Conservation (phyloP, 495 filamentous ascomycete genomes). For the Aspergillus nidulans region DNA sequence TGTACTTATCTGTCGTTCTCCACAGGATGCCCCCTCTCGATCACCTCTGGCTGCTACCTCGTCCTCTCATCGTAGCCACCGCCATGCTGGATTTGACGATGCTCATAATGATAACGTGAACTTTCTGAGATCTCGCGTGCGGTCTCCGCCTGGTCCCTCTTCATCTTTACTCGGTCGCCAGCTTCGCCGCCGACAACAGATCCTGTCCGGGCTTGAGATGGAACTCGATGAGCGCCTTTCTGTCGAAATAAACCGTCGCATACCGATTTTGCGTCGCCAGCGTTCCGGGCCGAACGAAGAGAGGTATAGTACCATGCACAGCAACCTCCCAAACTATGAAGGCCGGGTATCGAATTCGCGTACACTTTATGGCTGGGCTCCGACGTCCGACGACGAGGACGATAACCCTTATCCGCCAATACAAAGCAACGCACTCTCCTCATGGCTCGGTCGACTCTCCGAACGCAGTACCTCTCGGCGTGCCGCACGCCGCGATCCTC, state of each 20-base stretch:
- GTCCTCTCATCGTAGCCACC: constrained; percentile 27
- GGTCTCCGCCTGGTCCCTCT: constrained; percentile 25
- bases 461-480: constrained; percentile 28
- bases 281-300: constrained; percentile 20
- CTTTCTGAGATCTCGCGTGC: constrained; percentile 49
- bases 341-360: constrained; percentile 45
- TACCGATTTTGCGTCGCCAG: constrained; percentile 37
- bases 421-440: constrained; percentile 20
- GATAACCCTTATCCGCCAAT: constrained; percentile 31
- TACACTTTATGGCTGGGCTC: constrained; percentile 58
- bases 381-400: constrained; percentile 49
- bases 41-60: constrained; percentile 25
- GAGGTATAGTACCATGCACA: constrained; percentile 10
- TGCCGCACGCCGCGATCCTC: constrained; percentile 22
- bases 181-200: constrained; percentile 33
- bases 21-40: constrained; percentile 30
- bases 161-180: constrained; percentile 34
- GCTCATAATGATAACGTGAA: constrained; percentile 56
- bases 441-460: constrained; percentile 28
- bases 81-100: constrained; percentile 48
- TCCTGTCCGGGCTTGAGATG: constrained; percentile 34
- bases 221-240: constrained; percentile 39
- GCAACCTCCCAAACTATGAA: constrained; percentile 42
- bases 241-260: constrained; percentile 40
- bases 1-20: constrained; percentile 10